Conservation (phyloP, 2,329 filamentous ascomycete species). For the Neonectria coccinea region DNA sequence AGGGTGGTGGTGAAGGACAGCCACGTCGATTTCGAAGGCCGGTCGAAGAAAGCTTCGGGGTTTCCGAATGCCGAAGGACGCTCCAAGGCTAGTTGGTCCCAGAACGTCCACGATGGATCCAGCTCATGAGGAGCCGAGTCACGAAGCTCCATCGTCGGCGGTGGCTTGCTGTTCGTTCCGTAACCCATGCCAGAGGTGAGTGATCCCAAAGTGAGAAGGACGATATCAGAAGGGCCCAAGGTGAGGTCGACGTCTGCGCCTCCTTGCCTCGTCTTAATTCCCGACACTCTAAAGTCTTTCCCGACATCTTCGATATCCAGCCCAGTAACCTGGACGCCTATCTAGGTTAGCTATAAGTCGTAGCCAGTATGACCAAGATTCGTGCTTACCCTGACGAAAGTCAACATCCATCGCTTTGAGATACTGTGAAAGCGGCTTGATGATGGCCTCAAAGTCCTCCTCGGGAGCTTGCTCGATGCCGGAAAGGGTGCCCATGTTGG, state of each 20-base stretch:
- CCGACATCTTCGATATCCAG: conserved; percentile 40
- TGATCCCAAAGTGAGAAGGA: conserved; percentile 41
- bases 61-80: conserved; percentile 41
- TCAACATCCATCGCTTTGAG: conserved; percentile 45
- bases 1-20: conserved; percentile 43
- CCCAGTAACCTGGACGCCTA: conserved; percentile 43
- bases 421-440: conserved; percentile 43
- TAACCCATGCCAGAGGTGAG: conserved; percentile 46
- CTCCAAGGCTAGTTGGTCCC: conserved; percentile 40
- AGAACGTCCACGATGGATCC: conserved; percentile 42
- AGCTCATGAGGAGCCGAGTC: conserved; percentile 44
- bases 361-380: background rate
- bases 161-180: conserved; percentile 38
- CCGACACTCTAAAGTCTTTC: conserved; percentile 35
- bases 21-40: conserved; percentile 45
- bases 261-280: conserved; percentile 37
- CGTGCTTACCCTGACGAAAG: conserved; percentile 41
- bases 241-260: conserved; percentile 28
- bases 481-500: conserved; percentile 43
- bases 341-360: conserved; percentile 22
- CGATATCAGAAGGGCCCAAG: conserved; percentile 32
- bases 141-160: conserved; percentile 43
- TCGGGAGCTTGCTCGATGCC: conserved; percentile 44
- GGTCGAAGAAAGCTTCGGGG: conserved; percentile 45
- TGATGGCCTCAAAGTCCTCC: conserved; percentile 45